Evolutionary conservation across 2,329 filamentous ascomycete genomes (phyloP).

Genomic region (Coniella lustricola): DNA sequence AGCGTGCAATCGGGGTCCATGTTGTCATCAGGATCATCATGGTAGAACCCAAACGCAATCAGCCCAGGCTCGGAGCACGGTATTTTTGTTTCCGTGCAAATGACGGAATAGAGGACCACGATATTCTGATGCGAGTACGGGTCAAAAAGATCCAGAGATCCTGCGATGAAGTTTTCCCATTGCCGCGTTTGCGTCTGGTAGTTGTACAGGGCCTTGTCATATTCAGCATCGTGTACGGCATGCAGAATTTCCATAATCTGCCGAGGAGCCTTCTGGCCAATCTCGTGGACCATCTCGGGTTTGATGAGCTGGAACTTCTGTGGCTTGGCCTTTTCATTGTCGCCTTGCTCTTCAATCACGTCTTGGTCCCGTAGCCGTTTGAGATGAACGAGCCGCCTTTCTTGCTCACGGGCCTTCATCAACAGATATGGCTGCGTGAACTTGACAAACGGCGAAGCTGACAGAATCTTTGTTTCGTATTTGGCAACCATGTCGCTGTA

Average conservation of each 20-base stretch:
- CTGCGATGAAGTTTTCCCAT: conserved; percentile 92
- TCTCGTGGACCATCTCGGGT: conserved; percentile 88
- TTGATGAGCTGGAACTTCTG: conserved; percentile 85
- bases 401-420: conserved; percentile 86
- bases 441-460: conserved; percentile 91
- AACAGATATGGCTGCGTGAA: conserved; percentile 91
- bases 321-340: conserved; percentile 55
- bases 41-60: conserved; percentile 88
- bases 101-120: conserved; percentile 85
- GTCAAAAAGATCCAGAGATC: conserved; percentile 83
- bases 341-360: conserved; percentile 46
- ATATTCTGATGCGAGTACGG: conserved; percentile 96
- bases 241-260: conserved; percentile 91
- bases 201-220: conserved; percentile 88
- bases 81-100: conserved; percentile 88
- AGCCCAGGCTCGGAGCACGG: conserved; percentile 87
- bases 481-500: conserved; percentile 94
- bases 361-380: conserved; percentile 77
- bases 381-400: conserved; percentile 74
- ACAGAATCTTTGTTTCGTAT: conserved; percentile 86
- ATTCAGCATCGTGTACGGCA: conserved; percentile 92
- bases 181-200: conserved; percentile 92
- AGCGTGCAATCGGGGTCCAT: conserved; percentile 84
- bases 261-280: conserved; percentile 69
- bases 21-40: conserved; percentile 59